Conservation (phyloP, 345 rosid species). For the Trapa bicornis region DNA sequence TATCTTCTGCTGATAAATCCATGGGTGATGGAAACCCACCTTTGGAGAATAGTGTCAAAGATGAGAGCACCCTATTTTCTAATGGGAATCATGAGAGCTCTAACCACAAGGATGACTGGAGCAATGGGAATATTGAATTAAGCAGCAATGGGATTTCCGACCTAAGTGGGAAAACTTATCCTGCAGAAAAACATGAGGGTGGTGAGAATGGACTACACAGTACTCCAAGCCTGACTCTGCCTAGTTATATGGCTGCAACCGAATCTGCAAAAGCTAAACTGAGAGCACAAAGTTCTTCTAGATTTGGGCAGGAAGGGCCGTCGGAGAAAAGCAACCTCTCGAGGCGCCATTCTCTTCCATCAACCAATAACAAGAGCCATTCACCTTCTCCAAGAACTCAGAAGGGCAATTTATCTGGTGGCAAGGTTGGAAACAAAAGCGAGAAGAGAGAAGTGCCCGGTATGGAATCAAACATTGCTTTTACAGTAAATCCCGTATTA, state of each 20-base stretch:
- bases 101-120: conserved; percentile 35
- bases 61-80: conserved; percentile 28
- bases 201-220: conserved; percentile 52
- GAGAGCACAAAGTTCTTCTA: conserved; percentile 67
- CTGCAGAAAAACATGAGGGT: conserved; percentile 32
- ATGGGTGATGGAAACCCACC: conserved; percentile 24
- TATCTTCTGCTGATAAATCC: conserved; percentile 20
- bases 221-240: conserved; percentile 51
- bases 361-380: too few relatives aligned
- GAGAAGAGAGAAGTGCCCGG: too few relatives aligned
- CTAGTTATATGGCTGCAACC: conserved; percentile 93
- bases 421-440: too few relatives aligned
- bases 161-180: conserved; percentile 37
- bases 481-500: too few relatives aligned
- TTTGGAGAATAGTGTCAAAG: conserved; percentile 21
- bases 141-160: conserved; percentile 36
- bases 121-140: conserved; percentile 24
- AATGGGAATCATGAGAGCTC: conserved; percentile 32
- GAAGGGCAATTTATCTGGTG: too few relatives aligned
- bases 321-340: too few relatives aligned
- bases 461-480: too few relatives aligned
- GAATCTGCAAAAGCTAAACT: conserved; percentile 86
- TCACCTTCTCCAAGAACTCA: too few relatives aligned
- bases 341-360: too few relatives aligned
- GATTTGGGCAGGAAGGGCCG: conserved; percentile 15